These are phyloP conservation scores for Fraxinus paxiana DNA, from an alignment of 305 asterid genomes.

Conservation along the genomic window DNA sequence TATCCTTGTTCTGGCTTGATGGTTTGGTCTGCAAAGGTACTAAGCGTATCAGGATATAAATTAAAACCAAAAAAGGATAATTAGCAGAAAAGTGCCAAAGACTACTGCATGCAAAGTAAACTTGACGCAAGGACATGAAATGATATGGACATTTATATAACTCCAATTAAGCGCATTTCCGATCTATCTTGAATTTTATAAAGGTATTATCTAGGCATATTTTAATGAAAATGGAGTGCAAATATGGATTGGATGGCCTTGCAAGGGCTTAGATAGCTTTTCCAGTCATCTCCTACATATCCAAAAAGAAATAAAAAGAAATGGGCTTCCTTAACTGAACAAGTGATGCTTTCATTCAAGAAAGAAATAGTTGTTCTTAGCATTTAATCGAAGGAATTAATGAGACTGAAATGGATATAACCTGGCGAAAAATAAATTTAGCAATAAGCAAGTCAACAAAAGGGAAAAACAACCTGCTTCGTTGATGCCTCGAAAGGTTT, in stretches of 20 bases:
- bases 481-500: slow-evolving; percentile 40
- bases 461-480: slow-evolving; percentile 45
- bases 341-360: background rate
- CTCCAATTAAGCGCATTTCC: background rate
- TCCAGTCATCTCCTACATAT: background rate
- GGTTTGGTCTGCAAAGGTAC: slow-evolving; percentile 39
- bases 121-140: slow-evolving; percentile 3
- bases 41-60: slow-evolving; percentile 5
- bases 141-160: background rate
- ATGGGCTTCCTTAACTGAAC: background rate
- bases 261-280: background rate
- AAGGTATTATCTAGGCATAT: background rate
- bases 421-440: background rate
- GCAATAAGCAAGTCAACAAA: slow-evolving; percentile 8
- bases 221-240: background rate
- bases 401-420: background rate
- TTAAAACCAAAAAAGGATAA: background rate
- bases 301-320: background rate
- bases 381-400: background rate
- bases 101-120: background rate
- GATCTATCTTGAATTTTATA: slow-evolving; percentile 4
- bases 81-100: background rate
- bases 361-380: background rate
- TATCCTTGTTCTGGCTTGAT: slow-evolving; percentile 37
- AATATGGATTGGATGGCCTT: background rate